Evolutionary conservation across 2,329 filamentous ascomycete genomes (phyloP).

Genomic region (Cladophialophora immunda): DNA sequence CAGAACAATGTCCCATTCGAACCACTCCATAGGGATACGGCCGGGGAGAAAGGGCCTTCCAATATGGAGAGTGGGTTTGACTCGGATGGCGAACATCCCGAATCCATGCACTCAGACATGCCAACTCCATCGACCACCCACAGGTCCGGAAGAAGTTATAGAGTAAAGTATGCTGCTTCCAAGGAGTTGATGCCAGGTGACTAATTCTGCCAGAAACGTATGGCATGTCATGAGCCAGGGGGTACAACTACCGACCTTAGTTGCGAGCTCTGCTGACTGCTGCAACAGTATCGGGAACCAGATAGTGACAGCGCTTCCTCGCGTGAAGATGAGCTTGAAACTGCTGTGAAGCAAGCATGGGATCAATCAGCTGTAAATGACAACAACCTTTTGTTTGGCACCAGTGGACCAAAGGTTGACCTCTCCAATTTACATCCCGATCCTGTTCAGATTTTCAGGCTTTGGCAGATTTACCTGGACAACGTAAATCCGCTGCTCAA

Average conservation of each 20-base stretch:
- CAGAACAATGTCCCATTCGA: conserved; percentile 75
- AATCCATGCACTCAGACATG: conserved; percentile 22
- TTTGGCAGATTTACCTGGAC: conserved; percentile 75
- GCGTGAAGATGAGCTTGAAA: conserved; percentile 47
- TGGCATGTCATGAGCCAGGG: conserved; percentile 57
- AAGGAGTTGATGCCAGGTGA: conserved; percentile 30
- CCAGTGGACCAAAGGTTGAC: conserved; percentile 51
- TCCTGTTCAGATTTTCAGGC: conserved; percentile 61
- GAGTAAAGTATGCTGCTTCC: conserved; percentile 44
- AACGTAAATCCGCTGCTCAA: conserved; percentile 76
- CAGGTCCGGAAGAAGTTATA: conserved; percentile 43
- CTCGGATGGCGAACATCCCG: conserved; percentile 33
- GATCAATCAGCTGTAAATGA: conserved; percentile 53
- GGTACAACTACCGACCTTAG: conserved; percentile 44
- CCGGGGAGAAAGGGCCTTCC: conserved; percentile 36
- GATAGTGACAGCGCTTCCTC: conserved; percentile 46
- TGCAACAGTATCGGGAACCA: conserved; percentile 40
- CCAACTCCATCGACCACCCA: conserved; percentile 39
- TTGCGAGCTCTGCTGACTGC: conserved; percentile 37
- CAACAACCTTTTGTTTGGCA: conserved; percentile 64
- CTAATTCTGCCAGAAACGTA: conserved; percentile 51
- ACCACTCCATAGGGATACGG: conserved; percentile 60
- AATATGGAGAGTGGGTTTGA: conserved; percentile 34
- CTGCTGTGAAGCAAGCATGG: conserved; percentile 57
- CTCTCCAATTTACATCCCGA: conserved; percentile 51